Base-by-base conservation (phyloP, 2,329 filamentous ascomycete genomes). In the Fusarium pininemorale region DNA sequence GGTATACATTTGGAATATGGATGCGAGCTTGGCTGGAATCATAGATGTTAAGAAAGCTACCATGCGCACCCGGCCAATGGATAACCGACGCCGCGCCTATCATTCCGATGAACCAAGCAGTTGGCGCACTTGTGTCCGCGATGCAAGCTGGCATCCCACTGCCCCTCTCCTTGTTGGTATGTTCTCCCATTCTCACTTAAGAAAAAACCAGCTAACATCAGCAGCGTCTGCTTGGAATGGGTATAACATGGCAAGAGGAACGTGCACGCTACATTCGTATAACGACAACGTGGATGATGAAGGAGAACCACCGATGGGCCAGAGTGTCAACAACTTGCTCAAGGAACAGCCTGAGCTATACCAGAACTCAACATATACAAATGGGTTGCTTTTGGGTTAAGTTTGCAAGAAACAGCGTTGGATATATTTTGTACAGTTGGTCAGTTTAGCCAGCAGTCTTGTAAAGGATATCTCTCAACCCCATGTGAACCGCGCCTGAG, bases 1-100 rank as follows among this genome's bases (percentile, higher is more conserved):
- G 67, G 93, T 98, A 1, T 96, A 95, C 77, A 89, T 98, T 47
- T 99, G 94, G 88, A 98, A 98, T 80, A 85, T 98, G 83, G 95
- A 99, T 80, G 95, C 94, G 38, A 98, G 95, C 0, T 79, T 94
- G 16, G 94, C 94, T 0, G 90, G 89, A 9, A 90, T 89, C 47
- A 91, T 99, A 51, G 91, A 98, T 80, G 95, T 98, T 12, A 88
- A 89, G 48, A 84, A 87, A 69, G 91, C 93, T 4, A 97, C 94
- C 0, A 85, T 86, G 67, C 87, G 90, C 72, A 88, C 90, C 15
- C 85, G 91, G 44, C 89, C 90, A 2, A 83, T 85, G 18, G 88
- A 90, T 35, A 81, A 86, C 7, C 84, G 85, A 44, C 87, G 87
- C 35, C 88, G 89, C 56, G 84, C 87, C 13, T 92, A 90, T 77